These are phyloP conservation scores for Strobilomyces dryophilus DNA, from an alignment of 768 basidiomycete genomes.

Conservation along the genomic window DNA sequence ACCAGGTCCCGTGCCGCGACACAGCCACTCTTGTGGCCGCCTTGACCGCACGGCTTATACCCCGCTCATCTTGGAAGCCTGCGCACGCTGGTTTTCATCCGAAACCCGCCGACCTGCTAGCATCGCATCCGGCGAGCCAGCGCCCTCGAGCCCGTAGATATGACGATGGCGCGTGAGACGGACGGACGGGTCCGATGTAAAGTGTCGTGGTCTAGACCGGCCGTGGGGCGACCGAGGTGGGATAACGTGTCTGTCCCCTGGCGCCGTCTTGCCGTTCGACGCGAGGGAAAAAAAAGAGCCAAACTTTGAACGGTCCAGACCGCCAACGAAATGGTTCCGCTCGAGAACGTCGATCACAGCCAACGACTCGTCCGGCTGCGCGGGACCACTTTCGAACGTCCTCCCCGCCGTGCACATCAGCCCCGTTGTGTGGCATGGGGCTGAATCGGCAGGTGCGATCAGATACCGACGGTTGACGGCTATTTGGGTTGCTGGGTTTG, in stretches of 20 bases:
- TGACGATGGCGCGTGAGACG: background rate
- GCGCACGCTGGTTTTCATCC: too few relatives aligned
- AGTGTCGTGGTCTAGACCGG: constrained; percentile 16
- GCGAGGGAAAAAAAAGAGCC: constrained; percentile 8
- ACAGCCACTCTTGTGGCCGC: constrained; percentile 23
- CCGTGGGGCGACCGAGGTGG: constrained; percentile 4
- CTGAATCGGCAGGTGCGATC: background rate
- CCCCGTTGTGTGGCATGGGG: background rate
- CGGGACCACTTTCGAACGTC: background rate
- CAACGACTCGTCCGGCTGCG: constrained; percentile 9
- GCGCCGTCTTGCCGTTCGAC: constrained; percentile 20
- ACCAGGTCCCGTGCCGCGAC: constrained; percentile 4
- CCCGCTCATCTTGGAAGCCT: too few relatives aligned
- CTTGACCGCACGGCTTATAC: too few relatives aligned
- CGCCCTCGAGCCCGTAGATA: too few relatives aligned
- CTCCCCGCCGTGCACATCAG: background rate
- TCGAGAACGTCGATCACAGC: constrained; percentile 24
- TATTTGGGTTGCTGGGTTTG: constrained; percentile 25
- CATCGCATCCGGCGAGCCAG: too few relatives aligned
- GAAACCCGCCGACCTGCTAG: too few relatives aligned
- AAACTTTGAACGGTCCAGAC: constrained; percentile 20
- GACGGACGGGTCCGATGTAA: background rate
- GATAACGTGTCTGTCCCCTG: constrained; percentile 21
- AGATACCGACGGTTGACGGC: constrained; percentile 19
- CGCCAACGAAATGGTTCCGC: constrained; percentile 18